phyloP scores from a whole-genome alignment of 257 asterid species.

The Pogostemon cablin region DNA sequence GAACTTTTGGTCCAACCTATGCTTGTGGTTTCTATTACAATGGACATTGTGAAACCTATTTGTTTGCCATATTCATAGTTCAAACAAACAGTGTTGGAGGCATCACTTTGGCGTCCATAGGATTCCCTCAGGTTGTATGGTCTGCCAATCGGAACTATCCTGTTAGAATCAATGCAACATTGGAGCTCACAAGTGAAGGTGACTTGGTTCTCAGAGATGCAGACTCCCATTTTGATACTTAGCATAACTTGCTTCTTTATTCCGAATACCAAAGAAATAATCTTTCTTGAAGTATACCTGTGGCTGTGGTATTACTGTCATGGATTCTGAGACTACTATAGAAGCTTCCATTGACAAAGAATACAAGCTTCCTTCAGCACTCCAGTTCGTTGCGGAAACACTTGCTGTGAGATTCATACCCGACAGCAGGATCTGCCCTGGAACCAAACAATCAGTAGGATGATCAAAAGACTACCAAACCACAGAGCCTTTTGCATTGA shows the following conservation, averaged over 20 bases:
- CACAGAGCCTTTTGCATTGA: slow-evolving; percentile 20
- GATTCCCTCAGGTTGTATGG: slow-evolving; percentile 58
- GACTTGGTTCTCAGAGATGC: slow-evolving; percentile 40
- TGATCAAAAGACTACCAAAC: slow-evolving; percentile 56
- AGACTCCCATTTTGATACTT: slow-evolving; percentile 50
- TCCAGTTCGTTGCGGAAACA: slow-evolving; percentile 40
- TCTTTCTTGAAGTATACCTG: slow-evolving; percentile 14
- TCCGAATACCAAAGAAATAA: neutral
- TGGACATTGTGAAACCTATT: slow-evolving; percentile 37
- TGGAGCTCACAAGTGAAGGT: slow-evolving; percentile 43
- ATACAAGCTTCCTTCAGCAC: slow-evolving; percentile 24
- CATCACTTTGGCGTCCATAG: slow-evolving; percentile 29
- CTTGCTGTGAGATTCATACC: slow-evolving; percentile 48
- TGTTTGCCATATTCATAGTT: slow-evolving; percentile 49
- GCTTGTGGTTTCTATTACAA: slow-evolving; percentile 55
- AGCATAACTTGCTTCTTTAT: slow-evolving; percentile 34
- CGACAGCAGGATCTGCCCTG: slow-evolving; percentile 39
- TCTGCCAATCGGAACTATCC: slow-evolving; percentile 49
- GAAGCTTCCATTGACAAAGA: slow-evolving; percentile 33
- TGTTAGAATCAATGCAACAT: slow-evolving; percentile 40
- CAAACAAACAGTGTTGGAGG: slow-evolving; percentile 37
- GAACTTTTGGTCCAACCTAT: slow-evolving; percentile 42
- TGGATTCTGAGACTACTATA: slow-evolving; percentile 31
- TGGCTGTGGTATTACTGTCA: neutral
- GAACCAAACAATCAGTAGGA: slow-evolving; percentile 47